Base-by-base conservation (phyloP, 1,284 basidiomycete genomes). In the Bjerkandera adusta region DNA sequence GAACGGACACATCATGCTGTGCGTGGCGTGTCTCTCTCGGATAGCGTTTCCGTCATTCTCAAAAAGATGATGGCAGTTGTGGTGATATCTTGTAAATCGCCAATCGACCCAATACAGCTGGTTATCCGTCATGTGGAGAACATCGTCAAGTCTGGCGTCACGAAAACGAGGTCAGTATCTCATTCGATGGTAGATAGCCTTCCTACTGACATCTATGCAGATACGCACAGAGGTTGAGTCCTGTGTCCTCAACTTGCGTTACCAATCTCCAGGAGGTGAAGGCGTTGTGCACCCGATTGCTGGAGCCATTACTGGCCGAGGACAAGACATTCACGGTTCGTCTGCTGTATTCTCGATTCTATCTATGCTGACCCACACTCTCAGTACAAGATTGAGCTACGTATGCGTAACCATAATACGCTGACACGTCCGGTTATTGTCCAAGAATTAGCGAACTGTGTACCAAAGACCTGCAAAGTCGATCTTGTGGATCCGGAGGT, bases 1-100 rank as follows among this genome's bases (percentile, higher is more conserved):
- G 80, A 54, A 90, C 87, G 0, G 81, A 86, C 57, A 89, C 86
- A 0, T 76, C 82, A 34, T 92, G 89, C 48, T 79, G 89, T 90
- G 63, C 33, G 68, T 39, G n/a, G 22, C 32, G n/a, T 26, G 29
- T n/a, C 4, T 15, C 16, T 3, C 33, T n/a, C 16, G 67, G 36
- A 34, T 30, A n/a, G 34, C 10, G 25, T 41, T 18, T 42, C 22
- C 8, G 5, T 8, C 26, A 45, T n/a, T 39, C 39, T 30, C 15
- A 33, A 44, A 35, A 35, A 5, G 12, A 20, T 21, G 42, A 32
- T 52, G 33, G 8, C 51, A 91, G 88, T 90, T 12, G 68, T 89
- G 16, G 91, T 89, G 63, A 85, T 92, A 42, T 81, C 85, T 6
- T 89, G 85, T 63, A 84, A 77, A 62, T 69, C 79, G 2, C 89